phyloP scores from a whole-genome alignment of 2,329 filamentous ascomycete genomes.

The Apiospora sp. region DNA sequence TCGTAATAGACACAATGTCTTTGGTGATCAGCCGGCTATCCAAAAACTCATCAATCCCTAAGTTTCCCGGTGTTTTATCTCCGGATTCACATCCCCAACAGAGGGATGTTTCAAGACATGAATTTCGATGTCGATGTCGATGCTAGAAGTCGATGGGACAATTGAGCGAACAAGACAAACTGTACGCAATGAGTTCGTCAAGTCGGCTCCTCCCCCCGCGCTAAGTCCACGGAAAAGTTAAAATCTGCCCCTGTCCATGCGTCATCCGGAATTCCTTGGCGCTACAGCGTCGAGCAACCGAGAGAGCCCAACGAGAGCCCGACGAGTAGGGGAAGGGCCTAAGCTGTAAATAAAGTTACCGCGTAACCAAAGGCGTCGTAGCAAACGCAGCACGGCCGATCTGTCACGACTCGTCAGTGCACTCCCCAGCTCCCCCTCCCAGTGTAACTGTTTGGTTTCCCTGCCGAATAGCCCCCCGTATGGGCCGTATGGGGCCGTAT shows the following conservation, averaged over 20 bases:
- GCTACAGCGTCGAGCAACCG: background rate
- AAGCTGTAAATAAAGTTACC: conserved; percentile 5
- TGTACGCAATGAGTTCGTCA: background rate
- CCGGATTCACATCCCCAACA: background rate
- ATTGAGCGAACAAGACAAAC: background rate
- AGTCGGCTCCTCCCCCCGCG: background rate
- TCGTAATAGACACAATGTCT: too few species aligned
- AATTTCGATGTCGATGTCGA: too few species aligned
- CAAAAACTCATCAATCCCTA: too few species aligned
- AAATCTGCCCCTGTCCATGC: background rate
- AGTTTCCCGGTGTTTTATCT: too few species aligned
- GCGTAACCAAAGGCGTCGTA: background rate
- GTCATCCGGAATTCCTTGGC: background rate
- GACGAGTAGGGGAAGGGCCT: background rate
- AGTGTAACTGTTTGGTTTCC: background rate
- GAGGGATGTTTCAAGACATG: too few species aligned
- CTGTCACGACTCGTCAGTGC: background rate
- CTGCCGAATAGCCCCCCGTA: too few species aligned
- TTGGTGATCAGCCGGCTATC: too few species aligned
- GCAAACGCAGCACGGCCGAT: background rate
- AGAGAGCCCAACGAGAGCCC: background rate
- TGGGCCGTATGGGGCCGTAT: background rate
- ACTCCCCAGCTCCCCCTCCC: background rate
- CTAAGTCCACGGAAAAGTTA: background rate
- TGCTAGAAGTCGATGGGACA: background rate